Evolutionary conservation across 176 grass and related monocot genomes (phyloP).

Genomic region (Paspalum vaginatum): DNA sequence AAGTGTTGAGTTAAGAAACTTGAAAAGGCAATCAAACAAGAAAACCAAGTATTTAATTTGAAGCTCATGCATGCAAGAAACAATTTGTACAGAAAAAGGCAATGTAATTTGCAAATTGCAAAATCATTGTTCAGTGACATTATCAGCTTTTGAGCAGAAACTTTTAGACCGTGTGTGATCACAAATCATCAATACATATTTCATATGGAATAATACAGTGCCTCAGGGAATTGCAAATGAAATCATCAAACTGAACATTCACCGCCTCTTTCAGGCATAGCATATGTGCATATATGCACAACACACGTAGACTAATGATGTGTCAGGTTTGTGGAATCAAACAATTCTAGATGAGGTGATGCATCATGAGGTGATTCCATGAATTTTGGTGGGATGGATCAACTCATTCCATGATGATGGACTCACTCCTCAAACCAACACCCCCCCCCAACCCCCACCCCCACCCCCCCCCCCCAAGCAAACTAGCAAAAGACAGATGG

Average conservation of each 20-base stretch:
- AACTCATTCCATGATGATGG: too few species aligned
- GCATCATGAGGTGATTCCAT: too few species aligned
- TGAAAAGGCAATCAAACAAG: neutral
- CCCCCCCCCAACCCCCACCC: too few species aligned
- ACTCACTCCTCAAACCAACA: too few species aligned
- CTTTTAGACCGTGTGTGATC: neutral
- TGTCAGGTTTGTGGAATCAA: too few species aligned
- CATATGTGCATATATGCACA: neutral
- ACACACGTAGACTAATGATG: neutral
- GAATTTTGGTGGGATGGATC: too few species aligned
- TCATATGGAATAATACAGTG: neutral
- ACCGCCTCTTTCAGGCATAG: neutral
- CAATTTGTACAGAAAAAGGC: neutral
- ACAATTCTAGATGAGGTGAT: too few species aligned
- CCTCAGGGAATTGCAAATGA: neutral
- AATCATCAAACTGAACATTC: neutral
- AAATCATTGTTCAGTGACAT: neutral
- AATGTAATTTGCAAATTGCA: neutral
- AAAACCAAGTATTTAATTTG: neutral
- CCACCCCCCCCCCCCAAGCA: too few species aligned
- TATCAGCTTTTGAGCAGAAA: neutral
- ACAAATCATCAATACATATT: neutral
- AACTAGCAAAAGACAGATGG: neutral
- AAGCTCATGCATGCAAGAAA: neutral
- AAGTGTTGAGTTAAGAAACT: conserved; percentile 6